These are phyloP conservation scores for Syncephalastrum contaminatum DNA, from an alignment of 371 early-diverging fungal genomes.

Conservation along the genomic window DNA sequence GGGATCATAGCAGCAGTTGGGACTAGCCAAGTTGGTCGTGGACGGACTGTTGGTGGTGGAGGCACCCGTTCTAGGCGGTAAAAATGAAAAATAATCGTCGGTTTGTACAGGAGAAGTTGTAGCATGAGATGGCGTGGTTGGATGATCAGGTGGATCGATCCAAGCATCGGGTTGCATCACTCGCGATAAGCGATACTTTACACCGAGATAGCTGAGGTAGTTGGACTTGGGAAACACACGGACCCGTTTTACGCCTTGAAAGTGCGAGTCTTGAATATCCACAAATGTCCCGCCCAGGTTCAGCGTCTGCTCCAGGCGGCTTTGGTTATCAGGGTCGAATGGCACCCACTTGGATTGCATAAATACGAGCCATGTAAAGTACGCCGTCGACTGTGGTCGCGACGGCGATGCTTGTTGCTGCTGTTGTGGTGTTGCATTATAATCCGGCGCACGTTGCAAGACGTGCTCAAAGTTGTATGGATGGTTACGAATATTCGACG, in stretches of 20 bases:
- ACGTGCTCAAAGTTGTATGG: slow-evolving; percentile 41
- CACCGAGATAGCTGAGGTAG: slow-evolving; percentile 45
- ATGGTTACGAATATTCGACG: slow-evolving; percentile 34
- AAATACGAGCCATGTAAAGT: slow-evolving; percentile 49
- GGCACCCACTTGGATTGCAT: slow-evolving; percentile 45
- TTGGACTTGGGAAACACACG: slow-evolving; percentile 49
- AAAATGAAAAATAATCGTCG: too few species aligned
- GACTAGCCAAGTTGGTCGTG: too few species aligned
- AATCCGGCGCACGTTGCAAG: slow-evolving; percentile 28
- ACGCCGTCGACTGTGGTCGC: slow-evolving; percentile 14
- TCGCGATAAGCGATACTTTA: slow-evolving; percentile 49
- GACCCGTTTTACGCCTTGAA: slow-evolving; percentile 46
- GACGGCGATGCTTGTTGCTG: slow-evolving; percentile 1
- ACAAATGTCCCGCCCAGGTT: slow-evolving; percentile 51
- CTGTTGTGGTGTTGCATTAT: slow-evolving; percentile 11
- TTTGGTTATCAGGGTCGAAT: slow-evolving; percentile 40
- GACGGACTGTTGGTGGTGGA: too few species aligned
- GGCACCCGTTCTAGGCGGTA: too few species aligned
- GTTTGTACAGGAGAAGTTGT: too few species aligned
- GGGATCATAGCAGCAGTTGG: too few species aligned
- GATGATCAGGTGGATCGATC: slow-evolving; percentile 25
- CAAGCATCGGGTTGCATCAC: slow-evolving; percentile 48
- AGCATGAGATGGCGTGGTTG: too few species aligned
- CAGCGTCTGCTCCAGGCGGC: slow-evolving; percentile 44
- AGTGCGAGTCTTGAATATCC: slow-evolving; percentile 43